Conservation (phyloP, 129 eudicot species). For the Pittosporum tobira region DNA sequence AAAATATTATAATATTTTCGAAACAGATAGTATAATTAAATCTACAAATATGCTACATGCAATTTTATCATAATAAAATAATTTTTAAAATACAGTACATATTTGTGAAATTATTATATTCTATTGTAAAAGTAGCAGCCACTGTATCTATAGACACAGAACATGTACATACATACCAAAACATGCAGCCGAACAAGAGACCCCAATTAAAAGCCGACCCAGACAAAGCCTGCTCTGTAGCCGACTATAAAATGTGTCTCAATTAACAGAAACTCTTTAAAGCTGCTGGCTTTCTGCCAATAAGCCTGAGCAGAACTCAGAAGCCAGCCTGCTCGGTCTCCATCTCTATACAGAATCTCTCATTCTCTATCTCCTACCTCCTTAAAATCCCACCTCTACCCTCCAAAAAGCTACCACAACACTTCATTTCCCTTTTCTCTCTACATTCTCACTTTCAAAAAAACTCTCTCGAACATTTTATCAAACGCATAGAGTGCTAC, state of each 20-base stretch:
- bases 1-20: too few relatives aligned
- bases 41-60: too few relatives aligned
- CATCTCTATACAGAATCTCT: not conserved
- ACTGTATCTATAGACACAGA: too few relatives aligned
- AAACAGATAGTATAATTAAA: too few relatives aligned
- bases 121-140: too few relatives aligned
- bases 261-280: conserved; percentile 16
- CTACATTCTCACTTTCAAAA: too few relatives aligned
- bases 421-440: not conserved
- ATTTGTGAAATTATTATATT: too few relatives aligned
- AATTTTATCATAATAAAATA: too few relatives aligned
- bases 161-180: conserved; percentile 6
- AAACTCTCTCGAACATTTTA: too few relatives aligned
- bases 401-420: conserved; percentile 11
- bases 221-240: conserved; percentile 19
- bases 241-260: conserved; percentile 24
- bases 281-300: conserved; percentile 20
- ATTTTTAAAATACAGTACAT: too few relatives aligned
- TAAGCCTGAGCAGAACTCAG: conserved; percentile 9
- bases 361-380: conserved; percentile 18
- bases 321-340: too few relatives aligned
- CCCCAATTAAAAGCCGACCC: conserved; percentile 24
- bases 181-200: not conserved
- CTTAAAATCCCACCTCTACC: conserved; percentile 24
- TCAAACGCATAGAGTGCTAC: not conserved